Evolutionary conservation across 805 yeast genomes (phyloP).

Genomic region (Candida chilensis): DNA sequence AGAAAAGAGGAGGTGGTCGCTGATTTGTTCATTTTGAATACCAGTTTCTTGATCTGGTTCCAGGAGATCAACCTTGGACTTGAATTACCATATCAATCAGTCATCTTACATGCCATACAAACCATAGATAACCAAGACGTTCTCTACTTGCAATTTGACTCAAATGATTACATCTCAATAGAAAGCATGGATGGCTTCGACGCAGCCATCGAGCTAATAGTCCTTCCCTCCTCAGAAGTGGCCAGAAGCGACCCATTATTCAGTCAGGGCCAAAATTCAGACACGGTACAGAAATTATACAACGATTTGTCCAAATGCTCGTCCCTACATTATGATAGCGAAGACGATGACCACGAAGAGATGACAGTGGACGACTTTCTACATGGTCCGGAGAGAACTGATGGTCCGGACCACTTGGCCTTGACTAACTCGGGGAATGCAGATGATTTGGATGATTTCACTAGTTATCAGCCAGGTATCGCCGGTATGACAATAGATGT

Average conservation of each 20-base stretch:
- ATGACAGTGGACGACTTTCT: slow-evolving; percentile 1
- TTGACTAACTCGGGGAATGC: slow-evolving; percentile 9
- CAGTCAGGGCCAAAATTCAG: neutral
- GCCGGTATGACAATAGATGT: slow-evolving; percentile 12
- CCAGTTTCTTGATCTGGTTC: slow-evolving; percentile 6
- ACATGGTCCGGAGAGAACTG: neutral
- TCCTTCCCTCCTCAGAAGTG: slow-evolving; percentile 1
- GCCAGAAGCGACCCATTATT: neutral
- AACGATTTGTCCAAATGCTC: slow-evolving; percentile 26
- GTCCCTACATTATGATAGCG: slow-evolving; percentile 22
- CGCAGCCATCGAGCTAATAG: slow-evolving; percentile 1
- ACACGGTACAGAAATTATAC: slow-evolving; percentile 11
- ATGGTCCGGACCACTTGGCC: slow-evolving; percentile 3
- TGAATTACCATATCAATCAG: slow-evolving; percentile 5
- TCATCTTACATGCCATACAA: slow-evolving; percentile 6
- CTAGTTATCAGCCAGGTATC: slow-evolving; percentile 14
- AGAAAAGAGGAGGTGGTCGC: neutral
- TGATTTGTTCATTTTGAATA: slow-evolving; percentile 3
- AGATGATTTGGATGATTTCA: slow-evolving; percentile 14
- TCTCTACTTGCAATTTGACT: slow-evolving; percentile 7
- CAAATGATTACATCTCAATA: neutral
- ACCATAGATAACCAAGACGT: slow-evolving; percentile 1
- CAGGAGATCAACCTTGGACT: slow-evolving; percentile 3
- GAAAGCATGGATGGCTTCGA: neutral
- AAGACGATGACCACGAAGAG: slow-evolving; percentile 5